phyloP scores from a whole-genome alignment of 305 asterid genomes.

The Lippia alba region DNA sequence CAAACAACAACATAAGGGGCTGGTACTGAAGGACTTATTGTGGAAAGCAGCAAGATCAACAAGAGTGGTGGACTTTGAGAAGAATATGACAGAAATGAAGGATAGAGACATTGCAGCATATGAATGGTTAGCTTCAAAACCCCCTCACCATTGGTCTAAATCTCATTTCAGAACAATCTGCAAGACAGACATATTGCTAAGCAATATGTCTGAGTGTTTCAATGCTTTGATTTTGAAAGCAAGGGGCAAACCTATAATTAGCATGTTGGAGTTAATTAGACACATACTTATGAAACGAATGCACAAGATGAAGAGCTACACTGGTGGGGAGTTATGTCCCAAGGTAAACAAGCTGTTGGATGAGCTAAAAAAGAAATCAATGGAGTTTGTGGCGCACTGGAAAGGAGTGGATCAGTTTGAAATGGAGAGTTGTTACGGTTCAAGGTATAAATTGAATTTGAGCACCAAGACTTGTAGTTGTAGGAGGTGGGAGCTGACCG shows the following conservation, averaged over 20 bases:
- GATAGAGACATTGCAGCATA: not conserved
- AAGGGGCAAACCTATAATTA: not conserved
- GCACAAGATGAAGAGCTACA: not conserved
- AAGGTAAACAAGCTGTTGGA: not conserved
- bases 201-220: not conserved
- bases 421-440: not conserved
- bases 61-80: not conserved
- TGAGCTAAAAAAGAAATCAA: not conserved
- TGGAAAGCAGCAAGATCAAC: not conserved
- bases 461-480: not conserved
- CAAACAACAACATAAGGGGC: not conserved
- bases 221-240: not conserved
- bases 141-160: not conserved
- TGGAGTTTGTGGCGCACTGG: not conserved
- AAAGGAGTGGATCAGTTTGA: not conserved
- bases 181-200: not conserved
- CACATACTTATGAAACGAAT: not conserved
- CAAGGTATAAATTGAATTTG: not conserved
- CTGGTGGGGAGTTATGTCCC: not conserved
- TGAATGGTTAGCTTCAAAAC: not conserved
- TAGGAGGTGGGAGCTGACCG: not conserved
- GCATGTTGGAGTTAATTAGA: not conserved
- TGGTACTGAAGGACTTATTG: not conserved
- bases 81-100: not conserved
- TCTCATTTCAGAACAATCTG: not conserved